Base-by-base conservation (phyloP, 139 green algal genomes). In the Astrephomene gubernaculifera region DNA sequence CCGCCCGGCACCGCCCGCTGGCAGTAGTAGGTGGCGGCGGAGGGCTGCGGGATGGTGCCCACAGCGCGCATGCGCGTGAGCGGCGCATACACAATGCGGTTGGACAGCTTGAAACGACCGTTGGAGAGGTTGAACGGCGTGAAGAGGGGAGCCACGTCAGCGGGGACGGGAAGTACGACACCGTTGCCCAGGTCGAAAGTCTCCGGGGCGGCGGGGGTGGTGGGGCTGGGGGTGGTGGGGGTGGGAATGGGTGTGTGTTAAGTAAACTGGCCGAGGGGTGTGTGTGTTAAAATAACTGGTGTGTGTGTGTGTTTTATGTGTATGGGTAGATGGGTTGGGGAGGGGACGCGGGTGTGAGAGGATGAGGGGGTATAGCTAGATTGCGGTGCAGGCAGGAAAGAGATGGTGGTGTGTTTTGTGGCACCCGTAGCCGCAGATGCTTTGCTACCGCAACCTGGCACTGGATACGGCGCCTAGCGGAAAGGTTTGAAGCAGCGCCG, bases 41-140 rank as follows among this genome's bases (percentile, higher is more conserved):
- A 63, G 17, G 81, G 69, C 84, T 88, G 83, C 22, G 38, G 87
- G 72, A 97, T 76, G 7, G 70, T 92, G 33, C 87, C 83, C 10
- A 91, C 27, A 0, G 93, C 88, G 6, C 95, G 87, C 86, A 91
- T 94, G 60, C 95, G 88, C 3, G 95, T 98, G 7, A 98, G 86
- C 0, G 95, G 95, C 19, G 95, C 91, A 35, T 93, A 94, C 9
- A 95, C 94, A 17, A 97, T 91, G 74, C 95, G 87, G 86, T 95
- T 90, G 52, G 79, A 53, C 29, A 97, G 90, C 69, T 93, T 33
- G 25, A 89, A 73, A 19, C 45, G 53, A n/a, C 88, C 92, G 35
- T 25, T 38, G 33, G 35, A 38, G 14, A 94, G 38, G 39, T 90
- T 87, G 73, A 87, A 88, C 36, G 90, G 90, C 17, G 57, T 87